Evolutionary conservation across 2,329 filamentous ascomycete species (phyloP).

Genomic region (Fusarium globosum): DNA sequence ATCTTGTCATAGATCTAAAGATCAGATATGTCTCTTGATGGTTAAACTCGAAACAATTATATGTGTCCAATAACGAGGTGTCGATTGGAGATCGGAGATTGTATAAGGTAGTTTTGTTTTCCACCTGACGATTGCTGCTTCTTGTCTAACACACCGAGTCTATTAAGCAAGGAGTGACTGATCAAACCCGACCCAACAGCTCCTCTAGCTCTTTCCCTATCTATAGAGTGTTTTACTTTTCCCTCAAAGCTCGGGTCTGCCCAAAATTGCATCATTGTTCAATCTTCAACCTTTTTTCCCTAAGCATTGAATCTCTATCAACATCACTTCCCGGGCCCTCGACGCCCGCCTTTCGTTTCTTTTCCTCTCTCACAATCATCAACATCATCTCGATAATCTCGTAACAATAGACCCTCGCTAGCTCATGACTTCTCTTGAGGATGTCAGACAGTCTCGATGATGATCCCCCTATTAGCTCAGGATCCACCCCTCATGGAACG

Average conservation of each 20-base stretch:
- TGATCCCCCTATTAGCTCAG: conserved; percentile 55
- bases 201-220: conserved; percentile 1
- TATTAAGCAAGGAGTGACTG: neutral
- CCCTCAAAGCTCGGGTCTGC: neutral
- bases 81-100: neutral
- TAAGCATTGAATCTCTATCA: conserved; percentile 14
- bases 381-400: neutral
- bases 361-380: neutral
- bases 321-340: conserved; percentile 3
- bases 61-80: neutral
- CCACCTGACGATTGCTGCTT: neutral
- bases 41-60: neutral
- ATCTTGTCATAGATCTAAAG: neutral
- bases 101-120: neutral
- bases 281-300: conserved; percentile 14
- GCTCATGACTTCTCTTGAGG: conserved; percentile 43
- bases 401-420: neutral
- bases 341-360: neutral
- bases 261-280: neutral
- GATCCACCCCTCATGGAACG: conserved; percentile 57
- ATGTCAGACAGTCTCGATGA: conserved; percentile 49
- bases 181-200: neutral
- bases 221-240: neutral
- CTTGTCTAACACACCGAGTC: neutral
- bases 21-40: neutral